Conservation (phyloP, 768 basidiomycete species). For the Tylopilus rubrobrunneus region DNA sequence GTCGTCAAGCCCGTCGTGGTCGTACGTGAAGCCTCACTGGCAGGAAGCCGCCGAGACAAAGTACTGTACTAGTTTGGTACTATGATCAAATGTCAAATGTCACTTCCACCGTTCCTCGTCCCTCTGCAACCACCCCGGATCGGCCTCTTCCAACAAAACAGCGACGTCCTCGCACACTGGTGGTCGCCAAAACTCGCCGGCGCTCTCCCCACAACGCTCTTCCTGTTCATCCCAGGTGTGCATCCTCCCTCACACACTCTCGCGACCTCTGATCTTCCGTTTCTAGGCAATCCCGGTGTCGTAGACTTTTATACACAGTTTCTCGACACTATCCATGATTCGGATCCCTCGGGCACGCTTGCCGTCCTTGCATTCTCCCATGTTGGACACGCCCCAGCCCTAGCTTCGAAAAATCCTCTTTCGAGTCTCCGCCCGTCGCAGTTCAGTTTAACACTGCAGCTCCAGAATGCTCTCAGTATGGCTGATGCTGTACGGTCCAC, state of each 20-base stretch:
- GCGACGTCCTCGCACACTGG: conserved; percentile 45
- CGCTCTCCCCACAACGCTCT: conserved; percentile 27
- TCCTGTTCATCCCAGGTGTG: conserved; percentile 51
- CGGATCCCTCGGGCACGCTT: conserved; percentile 32
- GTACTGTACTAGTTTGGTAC: not conserved
- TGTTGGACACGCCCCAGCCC: conserved; percentile 55
- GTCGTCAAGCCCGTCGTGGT: conserved; percentile 7
- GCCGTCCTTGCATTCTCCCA: conserved; percentile 62
- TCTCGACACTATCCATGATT: conserved; percentile 41
- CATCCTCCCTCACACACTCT: not conserved
- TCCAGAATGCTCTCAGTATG: conserved; percentile 53
- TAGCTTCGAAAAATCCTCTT: conserved; percentile 4
- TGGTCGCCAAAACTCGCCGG: conserved; percentile 36
- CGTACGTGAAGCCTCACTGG: not conserved
- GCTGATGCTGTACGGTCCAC: conserved; percentile 39
- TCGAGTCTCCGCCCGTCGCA: conserved; percentile 17
- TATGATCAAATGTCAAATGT: not conserved
- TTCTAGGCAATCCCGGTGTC: conserved; percentile 53
- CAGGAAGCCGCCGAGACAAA: too few relatives aligned
- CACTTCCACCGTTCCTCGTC: conserved; percentile 7
- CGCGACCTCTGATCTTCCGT: not conserved
- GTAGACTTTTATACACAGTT: conserved; percentile 67
- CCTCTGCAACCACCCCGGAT: conserved; percentile 2
- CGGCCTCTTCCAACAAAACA: conserved; percentile 8
- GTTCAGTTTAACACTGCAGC: conserved; percentile 44